A percentile compares a stretch with the other conserved stretches of the same genome.
Conservation (phyloP, 345 rosid genomes). For the Eucalyptus tenuipes region DNA sequence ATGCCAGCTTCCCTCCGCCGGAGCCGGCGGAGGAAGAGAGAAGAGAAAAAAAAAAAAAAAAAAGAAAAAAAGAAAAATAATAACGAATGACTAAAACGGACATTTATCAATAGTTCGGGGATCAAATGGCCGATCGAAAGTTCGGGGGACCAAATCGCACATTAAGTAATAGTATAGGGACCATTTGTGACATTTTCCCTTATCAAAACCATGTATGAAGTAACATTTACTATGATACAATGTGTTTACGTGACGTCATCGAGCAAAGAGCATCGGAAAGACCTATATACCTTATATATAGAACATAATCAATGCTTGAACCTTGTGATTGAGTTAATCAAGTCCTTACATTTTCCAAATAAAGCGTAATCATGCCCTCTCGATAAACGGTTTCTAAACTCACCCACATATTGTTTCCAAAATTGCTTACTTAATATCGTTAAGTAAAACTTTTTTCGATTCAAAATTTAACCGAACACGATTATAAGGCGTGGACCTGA, state of each 20-base stretch:
- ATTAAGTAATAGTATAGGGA: too few species aligned
- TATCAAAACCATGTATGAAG: background rate
- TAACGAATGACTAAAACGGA: too few species aligned
- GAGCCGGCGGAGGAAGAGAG: too few species aligned
- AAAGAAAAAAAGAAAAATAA: too few species aligned
- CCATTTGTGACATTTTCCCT: too few species aligned
- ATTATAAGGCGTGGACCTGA: rapidly evolving
- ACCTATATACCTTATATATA: background rate
- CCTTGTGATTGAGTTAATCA: background rate
- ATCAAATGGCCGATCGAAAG: too few species aligned
- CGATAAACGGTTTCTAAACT: background rate
- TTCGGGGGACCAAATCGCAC: too few species aligned
- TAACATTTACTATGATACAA: background rate
- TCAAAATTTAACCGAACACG: rapidly evolving
- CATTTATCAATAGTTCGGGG: too few species aligned
- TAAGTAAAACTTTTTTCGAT: background rate
- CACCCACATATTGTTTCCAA: rapidly evolving
- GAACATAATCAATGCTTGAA: background rate
- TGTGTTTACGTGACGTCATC: background rate
- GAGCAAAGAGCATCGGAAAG: background rate
- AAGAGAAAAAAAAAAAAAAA: too few species aligned
- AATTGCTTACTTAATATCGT: rapidly evolving
- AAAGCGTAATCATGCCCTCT: too few species aligned
- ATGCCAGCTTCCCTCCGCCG: too few species aligned
- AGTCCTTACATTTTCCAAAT: background rate